Conservation (phyloP, 805 yeast species). For the Pichia pseudocactophila region DNA sequence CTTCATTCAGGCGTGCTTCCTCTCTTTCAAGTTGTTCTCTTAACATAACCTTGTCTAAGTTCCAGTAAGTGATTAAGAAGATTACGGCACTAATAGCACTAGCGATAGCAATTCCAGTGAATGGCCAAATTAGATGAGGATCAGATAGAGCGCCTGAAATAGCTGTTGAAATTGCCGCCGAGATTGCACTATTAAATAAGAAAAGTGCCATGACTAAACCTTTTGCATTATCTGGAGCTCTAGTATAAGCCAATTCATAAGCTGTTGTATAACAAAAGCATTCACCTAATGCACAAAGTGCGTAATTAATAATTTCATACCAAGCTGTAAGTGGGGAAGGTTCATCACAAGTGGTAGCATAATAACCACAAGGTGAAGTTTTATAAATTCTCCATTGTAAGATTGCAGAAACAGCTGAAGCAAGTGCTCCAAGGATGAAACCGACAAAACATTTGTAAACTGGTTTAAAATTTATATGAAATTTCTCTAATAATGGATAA, state of each 20-base stretch:
- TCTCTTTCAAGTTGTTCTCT: constrained; percentile 17
- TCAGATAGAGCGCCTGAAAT: constrained; percentile 33
- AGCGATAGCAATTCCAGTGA: constrained; percentile 32
- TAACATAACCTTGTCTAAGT: constrained; percentile 24
- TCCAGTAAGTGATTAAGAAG: constrained; percentile 24
- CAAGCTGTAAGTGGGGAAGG: constrained; percentile 17
- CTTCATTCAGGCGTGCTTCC: constrained; percentile 1
- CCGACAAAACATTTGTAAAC: constrained; percentile 39
- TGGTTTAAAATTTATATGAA: constrained; percentile 33
- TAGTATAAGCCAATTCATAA: constrained; percentile 45
- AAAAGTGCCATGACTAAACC: constrained; percentile 41
- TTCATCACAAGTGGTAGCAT: constrained; percentile 17
- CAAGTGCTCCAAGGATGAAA: constrained; percentile 35
- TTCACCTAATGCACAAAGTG: constrained; percentile 43
- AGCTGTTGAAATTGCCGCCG: constrained; percentile 40
- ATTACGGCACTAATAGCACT: constrained; percentile 27
- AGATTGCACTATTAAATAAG: constrained; percentile 33
- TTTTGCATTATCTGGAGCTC: constrained; percentile 42
- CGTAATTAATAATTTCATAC: constrained; percentile 28
- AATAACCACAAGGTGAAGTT: constrained; percentile 38
- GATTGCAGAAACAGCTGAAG: constrained; percentile 40
- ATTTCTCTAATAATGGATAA: constrained; percentile 37
- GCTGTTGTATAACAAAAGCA: constrained; percentile 44
- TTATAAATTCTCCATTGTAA: constrained; percentile 37
- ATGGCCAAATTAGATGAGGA: constrained; percentile 36